Evolutionary conservation across 345 rosid genomes (phyloP).

Genomic region (Bruguiera parviflora): DNA sequence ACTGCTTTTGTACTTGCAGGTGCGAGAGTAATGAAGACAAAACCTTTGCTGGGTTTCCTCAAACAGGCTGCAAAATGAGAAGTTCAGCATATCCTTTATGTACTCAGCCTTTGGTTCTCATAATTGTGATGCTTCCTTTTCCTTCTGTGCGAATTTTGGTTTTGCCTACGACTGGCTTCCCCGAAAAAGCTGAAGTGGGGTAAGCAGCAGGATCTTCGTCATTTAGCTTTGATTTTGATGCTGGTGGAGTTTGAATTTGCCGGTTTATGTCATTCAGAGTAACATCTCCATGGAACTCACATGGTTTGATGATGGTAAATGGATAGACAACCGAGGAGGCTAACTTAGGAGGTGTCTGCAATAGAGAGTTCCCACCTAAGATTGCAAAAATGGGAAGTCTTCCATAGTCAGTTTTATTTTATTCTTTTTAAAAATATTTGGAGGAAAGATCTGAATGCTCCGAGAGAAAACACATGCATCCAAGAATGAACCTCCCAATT

Average conservation of each 20-base stretch:
- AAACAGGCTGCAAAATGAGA: constrained; percentile 19
- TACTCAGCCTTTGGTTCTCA: constrained; percentile 84
- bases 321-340: constrained; percentile 86
- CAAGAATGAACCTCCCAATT: too few species aligned
- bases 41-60: constrained; percentile 17
- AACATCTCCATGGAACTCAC: constrained; percentile 78
- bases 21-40: constrained; percentile 22
- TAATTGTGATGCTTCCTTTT: constrained; percentile 95
- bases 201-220: constrained; percentile 51
- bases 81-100: constrained; percentile 15
- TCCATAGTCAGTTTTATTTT: constrained; percentile 1
- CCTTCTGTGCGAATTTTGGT: constrained; percentile 97
- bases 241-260: constrained; percentile 66
- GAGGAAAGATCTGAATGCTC: too few species aligned
- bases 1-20: constrained; percentile 20
- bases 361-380: constrained; percentile 68
- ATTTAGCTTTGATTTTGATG: constrained; percentile 47
- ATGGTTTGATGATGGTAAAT: constrained; percentile 91
- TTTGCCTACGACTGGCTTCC: constrained; percentile 97
- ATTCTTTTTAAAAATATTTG: background rate
- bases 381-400: constrained; percentile 7
- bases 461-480: too few species aligned
- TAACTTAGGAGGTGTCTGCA: constrained; percentile 58
- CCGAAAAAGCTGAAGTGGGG: constrained; percentile 95
- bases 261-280: constrained; percentile 97